phyloP scores from a whole-genome alignment of 208 protist genomes.

The Leishmania lainsoni region DNA sequence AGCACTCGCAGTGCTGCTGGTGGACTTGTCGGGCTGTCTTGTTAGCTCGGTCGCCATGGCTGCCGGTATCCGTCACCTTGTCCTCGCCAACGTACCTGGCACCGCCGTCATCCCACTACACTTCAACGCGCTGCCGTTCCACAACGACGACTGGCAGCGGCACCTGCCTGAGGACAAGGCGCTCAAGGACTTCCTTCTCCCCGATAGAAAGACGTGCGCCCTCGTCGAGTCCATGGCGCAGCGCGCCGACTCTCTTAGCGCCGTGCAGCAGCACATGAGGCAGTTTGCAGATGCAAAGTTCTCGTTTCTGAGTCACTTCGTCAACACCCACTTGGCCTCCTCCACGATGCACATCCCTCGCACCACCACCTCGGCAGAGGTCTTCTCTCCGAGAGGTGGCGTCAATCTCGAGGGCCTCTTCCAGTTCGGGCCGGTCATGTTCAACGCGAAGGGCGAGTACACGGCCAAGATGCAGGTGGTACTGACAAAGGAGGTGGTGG shows the following conservation, averaged over 20 bases:
- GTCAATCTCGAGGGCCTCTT: conserved; percentile 70
- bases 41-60: conserved; percentile 36
- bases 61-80: conserved; percentile 33
- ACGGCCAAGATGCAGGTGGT: conserved; percentile 62
- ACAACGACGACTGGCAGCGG: conserved; percentile 62
- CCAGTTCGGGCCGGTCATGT: conserved; percentile 49
- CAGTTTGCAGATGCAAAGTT: conserved; percentile 51
- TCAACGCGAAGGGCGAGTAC: conserved; percentile 64
- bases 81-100: conserved; percentile 50
- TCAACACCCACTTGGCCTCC: conserved; percentile 58
- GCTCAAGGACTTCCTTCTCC: conserved; percentile 31
- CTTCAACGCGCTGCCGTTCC: conserved; percentile 65
- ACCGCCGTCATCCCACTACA: conserved; percentile 51
- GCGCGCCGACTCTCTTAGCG: conserved; percentile 1
- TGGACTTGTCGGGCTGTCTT: conserved; percentile 31
- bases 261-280: conserved; percentile 16
- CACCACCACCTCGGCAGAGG: conserved; percentile 21
- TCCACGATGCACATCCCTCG: conserved; percentile 65
- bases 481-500: conserved; percentile 49
- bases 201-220: conserved; percentile 11
- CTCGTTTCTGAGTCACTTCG: conserved; percentile 53
- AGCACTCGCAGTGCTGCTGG: conserved; percentile 3
- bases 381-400: conserved; percentile 55
- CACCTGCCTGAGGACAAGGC: conserved; percentile 28
- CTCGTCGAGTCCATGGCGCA: conserved; percentile 2